Base-by-base conservation (phyloP, 2,329 filamentous ascomycete species). In the Talaromyces marneffei region DNA sequence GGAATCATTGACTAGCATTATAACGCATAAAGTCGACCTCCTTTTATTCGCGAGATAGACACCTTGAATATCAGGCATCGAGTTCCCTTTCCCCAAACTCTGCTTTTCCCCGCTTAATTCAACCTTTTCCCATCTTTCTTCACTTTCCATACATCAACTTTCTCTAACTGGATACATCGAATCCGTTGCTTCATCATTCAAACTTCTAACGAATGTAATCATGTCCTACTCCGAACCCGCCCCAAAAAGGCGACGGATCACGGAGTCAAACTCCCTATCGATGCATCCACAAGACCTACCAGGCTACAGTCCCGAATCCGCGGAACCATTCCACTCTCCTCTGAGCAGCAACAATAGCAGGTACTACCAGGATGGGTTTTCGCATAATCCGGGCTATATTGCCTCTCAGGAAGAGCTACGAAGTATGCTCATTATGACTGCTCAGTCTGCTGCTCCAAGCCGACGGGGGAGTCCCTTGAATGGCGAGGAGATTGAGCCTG, bases 391-490 rank as follows among this genome's bases (percentile, higher is more conserved):
- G 2, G 71, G 73, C 3, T 80, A 79, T 59, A 69, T 80, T 16
- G 76, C 79, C 27, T 75, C 78, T 0, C 77, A 80, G 60, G 75
- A 79, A 67, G 74, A 80, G 63, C 70, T 81, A 3, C 73, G 78
- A 58, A 71, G 70, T 23, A 74, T 79, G 37, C 68, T 81, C 3
- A 77, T 80, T 46, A 75, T 75, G 42, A 75, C 78, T 0, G 77
- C 79, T 0, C 75, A 79, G 42, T 79, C 77, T 5, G 74, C 72
- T 2, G 74, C 74, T 1, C 76, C 78, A 0, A 79, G 77, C 0
- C 70, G 78, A 1, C 72, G 77, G 42, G 68, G 69, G 12, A 73
- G 70, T 20, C 76, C 77, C 0, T 70, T 59, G 29, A 27, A n/a
- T 31, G 29, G n/a, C n/a, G 46, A 31, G 14, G 25, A 50, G n/a